Conservation (phyloP, 2,329 filamentous ascomycete species). For the Canariomyces notabilis region DNA sequence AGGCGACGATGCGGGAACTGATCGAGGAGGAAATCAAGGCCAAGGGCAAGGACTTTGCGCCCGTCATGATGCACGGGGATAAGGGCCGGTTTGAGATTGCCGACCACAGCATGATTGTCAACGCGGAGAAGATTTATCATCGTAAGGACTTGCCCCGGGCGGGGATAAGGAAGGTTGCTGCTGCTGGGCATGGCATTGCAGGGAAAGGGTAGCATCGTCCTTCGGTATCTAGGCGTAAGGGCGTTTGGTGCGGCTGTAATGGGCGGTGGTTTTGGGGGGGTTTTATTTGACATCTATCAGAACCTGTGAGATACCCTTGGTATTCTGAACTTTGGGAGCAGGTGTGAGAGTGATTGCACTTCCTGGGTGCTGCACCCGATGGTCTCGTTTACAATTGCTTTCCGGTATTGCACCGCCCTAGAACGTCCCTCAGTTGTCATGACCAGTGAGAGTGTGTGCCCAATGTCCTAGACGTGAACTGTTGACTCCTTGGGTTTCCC, state of each 20-base stretch:
- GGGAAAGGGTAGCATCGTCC: slow-evolving; percentile 8
- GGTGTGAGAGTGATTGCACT: too few species aligned
- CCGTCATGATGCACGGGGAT: slow-evolving; percentile 29
- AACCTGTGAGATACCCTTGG: background rate
- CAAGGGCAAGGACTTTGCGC: slow-evolving; percentile 25
- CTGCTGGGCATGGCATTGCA: slow-evolving; percentile 24
- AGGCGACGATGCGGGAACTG: slow-evolving; percentile 54
- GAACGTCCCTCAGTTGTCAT: too few species aligned
- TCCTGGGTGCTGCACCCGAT: too few species aligned
- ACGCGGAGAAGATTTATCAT: slow-evolving; percentile 48
- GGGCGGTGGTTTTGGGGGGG: background rate
- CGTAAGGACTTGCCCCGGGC: slow-evolving; percentile 49
- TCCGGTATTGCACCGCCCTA: slow-evolving; percentile 1
- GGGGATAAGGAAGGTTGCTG: slow-evolving; percentile 36
- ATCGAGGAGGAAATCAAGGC: slow-evolving; percentile 34
- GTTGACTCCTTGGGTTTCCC: too few species aligned
- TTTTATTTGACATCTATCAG: background rate
- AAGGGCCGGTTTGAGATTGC: slow-evolving; percentile 47
- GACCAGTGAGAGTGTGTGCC: too few species aligned
- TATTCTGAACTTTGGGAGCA: too few species aligned
- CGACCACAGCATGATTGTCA: slow-evolving; percentile 61
- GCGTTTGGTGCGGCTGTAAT: too few species aligned
- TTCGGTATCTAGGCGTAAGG: too few species aligned
- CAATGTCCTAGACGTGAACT: too few species aligned
- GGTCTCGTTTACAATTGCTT: too few species aligned